Evolutionary conservation across 139 green algal species (phyloP).

Genomic region (Haematococcus lacustris): DNA sequence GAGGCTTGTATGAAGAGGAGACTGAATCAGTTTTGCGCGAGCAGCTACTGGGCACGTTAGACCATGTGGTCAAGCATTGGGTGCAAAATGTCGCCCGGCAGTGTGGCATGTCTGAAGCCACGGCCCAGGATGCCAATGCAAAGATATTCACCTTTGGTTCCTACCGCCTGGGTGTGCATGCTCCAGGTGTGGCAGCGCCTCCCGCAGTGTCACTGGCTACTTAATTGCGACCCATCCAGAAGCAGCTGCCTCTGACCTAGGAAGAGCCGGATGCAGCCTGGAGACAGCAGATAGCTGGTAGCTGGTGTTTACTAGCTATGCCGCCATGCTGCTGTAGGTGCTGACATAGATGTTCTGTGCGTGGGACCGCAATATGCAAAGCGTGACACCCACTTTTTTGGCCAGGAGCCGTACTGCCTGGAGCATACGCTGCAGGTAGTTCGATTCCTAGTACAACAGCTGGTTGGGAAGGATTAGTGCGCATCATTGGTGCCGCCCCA

Average conservation of each 20-base stretch:
- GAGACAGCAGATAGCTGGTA: background rate
- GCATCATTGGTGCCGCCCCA: no score
- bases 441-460: no score
- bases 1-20: constrained; percentile 50
- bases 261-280: no score
- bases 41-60: constrained; percentile 51
- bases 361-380: constrained; percentile 73
- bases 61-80: constrained; percentile 64
- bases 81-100: constrained; percentile 40
- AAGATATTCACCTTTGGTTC: constrained; percentile 93
- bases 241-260: no score
- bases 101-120: constrained; percentile 28
- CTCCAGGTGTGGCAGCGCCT: constrained; percentile 69
- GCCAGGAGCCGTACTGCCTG: constrained; percentile 55
- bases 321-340: constrained; percentile 42
- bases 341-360: constrained; percentile 95
- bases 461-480: no score
- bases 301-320: background rate
- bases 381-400: constrained; percentile 90
- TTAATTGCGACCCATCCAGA: no score
- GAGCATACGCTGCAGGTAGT: constrained; percentile 39
- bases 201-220: background rate
- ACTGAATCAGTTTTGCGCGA: constrained; percentile 47
- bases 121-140: constrained; percentile 64
- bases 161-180: constrained; percentile 90